Percentiles rank a stretch among this genome's conserved stretches.
Evolutionary conservation across 2,329 filamentous ascomycete species (phyloP).

Genomic region (Cordyceps cicadae): DNA sequence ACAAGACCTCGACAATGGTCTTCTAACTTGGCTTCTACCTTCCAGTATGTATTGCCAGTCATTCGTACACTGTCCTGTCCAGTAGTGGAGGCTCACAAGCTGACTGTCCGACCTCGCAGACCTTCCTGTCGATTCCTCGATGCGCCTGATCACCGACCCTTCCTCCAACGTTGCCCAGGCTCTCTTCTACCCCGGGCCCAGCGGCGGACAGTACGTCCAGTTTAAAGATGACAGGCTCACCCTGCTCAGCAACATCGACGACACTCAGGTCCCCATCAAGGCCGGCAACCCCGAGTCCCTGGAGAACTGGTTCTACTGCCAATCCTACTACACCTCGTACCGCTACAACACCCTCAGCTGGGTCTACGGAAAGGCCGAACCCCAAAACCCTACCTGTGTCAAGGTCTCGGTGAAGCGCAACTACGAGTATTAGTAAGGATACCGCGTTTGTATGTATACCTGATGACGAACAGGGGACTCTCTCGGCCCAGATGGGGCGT

Average conservation of each 20-base stretch:
- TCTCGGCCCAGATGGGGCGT: not conserved
- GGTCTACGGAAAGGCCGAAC: conserved; percentile 7
- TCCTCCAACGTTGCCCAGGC: conserved; percentile 9
- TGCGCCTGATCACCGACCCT: not conserved
- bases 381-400: conserved; percentile 13
- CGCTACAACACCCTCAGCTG: conserved; percentile 12
- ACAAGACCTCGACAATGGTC: not conserved
- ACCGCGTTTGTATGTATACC: not conserved
- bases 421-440: not conserved
- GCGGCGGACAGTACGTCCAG: not conserved
- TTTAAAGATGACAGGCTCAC: conserved; percentile 3
- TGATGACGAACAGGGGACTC: not conserved
- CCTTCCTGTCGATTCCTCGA: not conserved
- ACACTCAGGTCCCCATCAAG: conserved; percentile 5
- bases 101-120: not conserved
- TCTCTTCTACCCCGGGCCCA: conserved; percentile 3
- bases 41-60: not conserved
- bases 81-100: not conserved
- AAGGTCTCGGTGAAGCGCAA: conserved; percentile 8
- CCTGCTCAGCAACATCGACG: not conserved
- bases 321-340: conserved; percentile 5
- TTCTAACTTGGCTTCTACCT: conserved; percentile 9
- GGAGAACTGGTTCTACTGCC: conserved; percentile 6
- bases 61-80: not conserved
- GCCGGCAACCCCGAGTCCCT: not conserved